Base-by-base conservation (phyloP, 148 eudicot genomes). In the Beta vulgaris region DNA sequence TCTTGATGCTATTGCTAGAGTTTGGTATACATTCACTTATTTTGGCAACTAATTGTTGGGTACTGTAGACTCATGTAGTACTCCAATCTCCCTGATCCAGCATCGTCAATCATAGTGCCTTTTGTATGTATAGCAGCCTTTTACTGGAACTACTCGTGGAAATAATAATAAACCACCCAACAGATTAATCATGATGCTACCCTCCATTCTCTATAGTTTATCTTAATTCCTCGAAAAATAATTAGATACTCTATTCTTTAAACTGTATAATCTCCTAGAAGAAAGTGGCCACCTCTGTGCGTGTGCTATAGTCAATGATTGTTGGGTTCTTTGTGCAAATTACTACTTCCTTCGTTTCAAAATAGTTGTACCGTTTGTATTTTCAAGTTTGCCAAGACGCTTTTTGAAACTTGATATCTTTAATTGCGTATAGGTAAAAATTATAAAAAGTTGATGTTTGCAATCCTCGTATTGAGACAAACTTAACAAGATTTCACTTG, bases 151-250 rank as follows among this genome's bases (percentile, higher is more conserved):
- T 68, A 51, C 67, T 68, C 57, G 63, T 76, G 55, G 43, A 39
- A 40, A 26, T 39, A 51, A 28, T 68, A 68, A 44, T 32, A 76
- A 60, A 57, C 59, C 40, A 62, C 53, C 73, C 73, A 57, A 57
- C 58, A n/a, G 36, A 29, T 69, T 48, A 59, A 76, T 76, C 73
- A 76, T 76, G 14, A 44, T 69, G 18, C 66, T 67, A 46, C 60
- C 68, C 28, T 65, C 51, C 28, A 21, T 34, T 18, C 21, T 25
- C 15, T 58, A n/a, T 28, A 11, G 40, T 21, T 26, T n/a, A 14
- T 29, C 15, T 26, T 6, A 51, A 21, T 51, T 51, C 10, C 57
- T 51, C n/a, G 57, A 4, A 21, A 51, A 19, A 19, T 51, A 51
- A 23, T 51, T 51, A 51, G 6, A 14, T 19, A 51, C 21, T n/a